These are phyloP conservation scores for Rhodotorula graminis DNA, from an alignment of 768 basidiomycete genomes.

Conservation along the genomic window DNA sequence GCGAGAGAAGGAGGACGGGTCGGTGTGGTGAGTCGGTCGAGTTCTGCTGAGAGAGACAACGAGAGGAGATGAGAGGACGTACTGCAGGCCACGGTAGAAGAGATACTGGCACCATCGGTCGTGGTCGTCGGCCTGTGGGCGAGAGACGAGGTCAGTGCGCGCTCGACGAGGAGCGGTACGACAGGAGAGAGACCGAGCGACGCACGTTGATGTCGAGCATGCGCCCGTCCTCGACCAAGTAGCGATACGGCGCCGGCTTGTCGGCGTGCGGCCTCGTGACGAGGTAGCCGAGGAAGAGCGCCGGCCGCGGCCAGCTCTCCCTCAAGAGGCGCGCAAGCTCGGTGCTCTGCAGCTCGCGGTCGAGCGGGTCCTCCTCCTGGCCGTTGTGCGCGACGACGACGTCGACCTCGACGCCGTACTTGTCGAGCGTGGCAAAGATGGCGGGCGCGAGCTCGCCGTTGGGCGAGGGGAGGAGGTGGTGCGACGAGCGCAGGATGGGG, in stretches of 20 bases:
- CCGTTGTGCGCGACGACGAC: slow-evolving; percentile 89
- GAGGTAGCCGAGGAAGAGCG: slow-evolving; percentile 70
- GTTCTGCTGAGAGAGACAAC: too few species aligned
- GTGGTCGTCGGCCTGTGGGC: slow-evolving; percentile 29
- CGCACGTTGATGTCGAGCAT: slow-evolving; percentile 69
- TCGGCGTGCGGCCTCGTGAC: slow-evolving; percentile 63
- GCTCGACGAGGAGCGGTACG: not conserved
- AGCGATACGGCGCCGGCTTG: slow-evolving; percentile 68
- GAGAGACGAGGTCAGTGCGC: not conserved
- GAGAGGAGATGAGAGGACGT: slow-evolving; percentile 53
- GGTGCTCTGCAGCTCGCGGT: slow-evolving; percentile 75
- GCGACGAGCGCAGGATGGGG: slow-evolving; percentile 78
- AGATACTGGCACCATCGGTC: slow-evolving; percentile 78
- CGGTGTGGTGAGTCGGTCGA: too few species aligned
- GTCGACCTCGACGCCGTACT: slow-evolving; percentile 66
- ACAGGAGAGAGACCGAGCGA: not conserved
- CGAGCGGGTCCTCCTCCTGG: slow-evolving; percentile 86
- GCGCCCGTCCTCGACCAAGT: slow-evolving; percentile 68
- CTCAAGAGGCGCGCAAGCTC: slow-evolving; percentile 77
- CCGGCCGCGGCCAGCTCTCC: slow-evolving; percentile 42
- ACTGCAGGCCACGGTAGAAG: slow-evolving; percentile 63
- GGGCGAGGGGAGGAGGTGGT: slow-evolving; percentile 83
- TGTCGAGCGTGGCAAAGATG: slow-evolving; percentile 29
- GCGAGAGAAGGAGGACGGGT: not conserved
- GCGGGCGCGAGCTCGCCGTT: slow-evolving; percentile 41